Evolutionary conservation across 306 rosid species (phyloP), one percentile per base, ranked within the genome.

Genomic region (Cucurbita pepo): DNA sequence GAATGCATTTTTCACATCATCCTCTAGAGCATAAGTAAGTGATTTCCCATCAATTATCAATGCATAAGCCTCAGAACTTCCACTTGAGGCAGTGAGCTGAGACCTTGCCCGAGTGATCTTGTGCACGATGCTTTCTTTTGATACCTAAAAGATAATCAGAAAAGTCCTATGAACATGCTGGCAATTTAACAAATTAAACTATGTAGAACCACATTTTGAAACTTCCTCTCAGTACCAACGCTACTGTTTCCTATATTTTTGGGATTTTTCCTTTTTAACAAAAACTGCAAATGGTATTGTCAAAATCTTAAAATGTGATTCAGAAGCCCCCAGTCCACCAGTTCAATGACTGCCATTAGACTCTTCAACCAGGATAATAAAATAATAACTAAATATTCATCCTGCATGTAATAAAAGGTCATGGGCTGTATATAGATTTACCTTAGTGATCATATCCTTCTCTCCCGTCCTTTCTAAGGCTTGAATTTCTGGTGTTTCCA

Each of bases 21-120:
- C 91, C 65, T 89, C 96, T 54, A 95, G 80, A 69, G 99, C 92
- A 79, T 95, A 95, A 36, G 87, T 43, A 84, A 95, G 97, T 45
- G 99, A 95, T 77, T 91, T 95, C 60, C 99, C 99, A 82, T 91
- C 97, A 61, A 91, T 85, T 61, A 95, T 91, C 82, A 95, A 83
- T 71, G 99, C 97, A 88, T 79, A 88, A 75, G 95, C 91, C 78
- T 83, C 85, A 44, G 89, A 67, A 22, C 83, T 75, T 78, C 87
- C 88, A 52, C 75, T 85, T 77, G 97, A 81, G 73, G 82, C 57
- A 70, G 59, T 64, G 73, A 91, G 73, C 83, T 83, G 96, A 76
- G 78, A 83, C 67, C 55, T 74, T 45, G 88, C 96, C 66, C 83
- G 86, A 48, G 78, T 79, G 75, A 95, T 79, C 84, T 95, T 96